Evolutionary conservation across 805 yeast species (phyloP), one percentile per base, ranked within the genome.

Genomic region (Millerozyma miso): DNA sequence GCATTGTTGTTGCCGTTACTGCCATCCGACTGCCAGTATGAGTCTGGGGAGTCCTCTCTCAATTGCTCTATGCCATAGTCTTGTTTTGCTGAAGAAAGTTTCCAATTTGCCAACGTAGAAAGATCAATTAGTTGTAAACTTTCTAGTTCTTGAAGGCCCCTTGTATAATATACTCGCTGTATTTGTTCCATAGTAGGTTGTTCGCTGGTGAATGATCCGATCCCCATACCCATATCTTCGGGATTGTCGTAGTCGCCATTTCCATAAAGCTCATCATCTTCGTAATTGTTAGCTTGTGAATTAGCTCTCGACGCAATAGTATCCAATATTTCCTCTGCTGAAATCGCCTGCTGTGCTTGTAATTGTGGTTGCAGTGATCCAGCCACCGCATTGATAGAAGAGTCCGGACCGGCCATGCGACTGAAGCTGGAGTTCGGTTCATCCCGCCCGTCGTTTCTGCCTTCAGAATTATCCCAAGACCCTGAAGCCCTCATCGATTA

Each of bases 21-120:
- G 0, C 97, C 99, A 58, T 93, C 99, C 36, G 95, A 84, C 62
- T 93, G 99, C 99, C 99, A 93, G 59, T 73, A 91, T 1, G 81
- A 65, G 20, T 74, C 71, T 0, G 91, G 85, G 3, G 81, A 73
- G 52, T 84, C 89, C 40, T 86, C 87, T 23, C 93, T 67, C 4
- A 91, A 69, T 52, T 83, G 83, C n/a, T 66, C 66, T 16, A 88
- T 73, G 0, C 93, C 93, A 52, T 71, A 81, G 0, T 88, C 93
- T 7, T 74, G 74, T 53, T 90, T 91, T 54, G 43, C 65, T 0
- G 96, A 84, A 1, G 96, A 85, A 0, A 88, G 80, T 31, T 80
- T 74, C 97, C 97, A 93, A 18, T 82, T 73, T 0, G 95, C 98
- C 15, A 85, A 67, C 14, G 82, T 79, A 1, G 96, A 88, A 7